These are phyloP conservation scores for Epichloe gansuensis DNA, from an alignment of 2,329 filamentous ascomycete genomes.

Conservation along the genomic window DNA sequence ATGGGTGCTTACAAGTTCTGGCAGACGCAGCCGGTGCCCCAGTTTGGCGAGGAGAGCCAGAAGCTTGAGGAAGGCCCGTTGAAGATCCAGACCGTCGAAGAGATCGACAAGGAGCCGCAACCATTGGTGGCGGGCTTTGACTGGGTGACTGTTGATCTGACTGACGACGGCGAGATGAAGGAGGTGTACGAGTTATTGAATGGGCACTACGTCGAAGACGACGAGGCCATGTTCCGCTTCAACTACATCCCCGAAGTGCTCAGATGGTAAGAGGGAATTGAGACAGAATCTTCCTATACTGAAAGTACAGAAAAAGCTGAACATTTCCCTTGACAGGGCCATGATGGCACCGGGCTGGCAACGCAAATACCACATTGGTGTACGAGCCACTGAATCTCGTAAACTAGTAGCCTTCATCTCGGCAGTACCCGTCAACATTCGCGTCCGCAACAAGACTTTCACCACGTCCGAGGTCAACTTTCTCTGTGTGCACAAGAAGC, in stretches of 20 bases:
- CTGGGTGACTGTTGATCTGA: constrained; percentile 85
- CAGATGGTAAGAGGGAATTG: constrained; percentile 52
- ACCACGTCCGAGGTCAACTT: constrained; percentile 93
- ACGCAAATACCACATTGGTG: constrained; percentile 88
- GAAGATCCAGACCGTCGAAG: constrained; percentile 63
- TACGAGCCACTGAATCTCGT: constrained; percentile 68
- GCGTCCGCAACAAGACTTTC: constrained; percentile 64
- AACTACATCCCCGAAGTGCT: constrained; percentile 85
- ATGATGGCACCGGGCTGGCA: constrained; percentile 91
- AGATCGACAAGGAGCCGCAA: constrained; percentile 66
- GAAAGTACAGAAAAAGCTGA: no score
- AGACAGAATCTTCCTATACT: no score
- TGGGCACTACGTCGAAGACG: constrained; percentile 94
- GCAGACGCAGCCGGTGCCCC: constrained; percentile 90
- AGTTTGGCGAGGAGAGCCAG: constrained; percentile 52
- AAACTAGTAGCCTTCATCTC: constrained; percentile 95
- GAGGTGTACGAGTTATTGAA: constrained; percentile 88
- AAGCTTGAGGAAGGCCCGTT: constrained; percentile 70
- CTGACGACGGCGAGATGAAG: constrained; percentile 63
- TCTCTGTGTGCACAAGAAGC: constrained; percentile 95
- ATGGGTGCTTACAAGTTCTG: constrained; percentile 98
- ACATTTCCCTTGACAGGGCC: constrained; percentile 44
- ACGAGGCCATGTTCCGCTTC: constrained; percentile 94
- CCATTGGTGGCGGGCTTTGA: constrained; percentile 74
- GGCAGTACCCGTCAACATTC: constrained; percentile 74